These are phyloP conservation scores for Xerocomus minutiporus DNA, from an alignment of 1,284 basidiomycete genomes.

Conservation along the genomic window DNA sequence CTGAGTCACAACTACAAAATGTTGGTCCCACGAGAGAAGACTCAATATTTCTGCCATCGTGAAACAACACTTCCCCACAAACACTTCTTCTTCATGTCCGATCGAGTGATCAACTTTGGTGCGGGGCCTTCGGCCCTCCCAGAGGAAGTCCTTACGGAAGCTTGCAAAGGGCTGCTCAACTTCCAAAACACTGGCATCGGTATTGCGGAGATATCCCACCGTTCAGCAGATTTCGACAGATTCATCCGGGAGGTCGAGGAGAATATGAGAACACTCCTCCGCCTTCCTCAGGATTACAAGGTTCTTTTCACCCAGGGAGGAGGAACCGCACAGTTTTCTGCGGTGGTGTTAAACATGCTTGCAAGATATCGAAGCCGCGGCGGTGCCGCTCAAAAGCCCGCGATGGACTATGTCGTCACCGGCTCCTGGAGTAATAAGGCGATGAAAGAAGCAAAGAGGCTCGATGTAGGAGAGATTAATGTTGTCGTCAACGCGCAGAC, in stretches of 20 bases:
- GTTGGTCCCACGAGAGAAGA: no score
- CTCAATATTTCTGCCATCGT: no score
- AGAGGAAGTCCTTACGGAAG: conserved; percentile 74
- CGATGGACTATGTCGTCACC: conserved; percentile 85
- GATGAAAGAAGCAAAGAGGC: conserved; percentile 71
- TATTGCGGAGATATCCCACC: conserved; percentile 90
- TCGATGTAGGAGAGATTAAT: conserved; percentile 56
- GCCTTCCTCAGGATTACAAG: conserved; percentile 78
- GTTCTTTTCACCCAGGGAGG: conserved; percentile 93
- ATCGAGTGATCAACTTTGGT: conserved; percentile 79
- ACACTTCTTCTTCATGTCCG: conserved; percentile 18
- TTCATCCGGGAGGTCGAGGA: conserved; percentile 67
- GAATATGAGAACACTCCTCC: conserved; percentile 69
- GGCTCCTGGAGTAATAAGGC: conserved; percentile 91
- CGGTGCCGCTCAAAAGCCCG: conserved; percentile 53
- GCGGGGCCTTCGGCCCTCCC: conserved; percentile 90
- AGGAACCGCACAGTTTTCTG: conserved; percentile 85
- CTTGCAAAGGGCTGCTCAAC: conserved; percentile 76
- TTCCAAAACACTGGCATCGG: conserved; percentile 89
- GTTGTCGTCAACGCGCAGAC: conserved; percentile 65
- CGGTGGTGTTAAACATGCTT: conserved; percentile 84
- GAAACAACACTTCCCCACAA: no score
- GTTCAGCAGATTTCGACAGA: conserved; percentile 80
- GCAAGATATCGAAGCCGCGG: conserved; percentile 71
- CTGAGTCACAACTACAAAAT: no score